Conservation (phyloP, 225 moss, liverwort and hornwort genomes). For the Polytrichum commune region DNA sequence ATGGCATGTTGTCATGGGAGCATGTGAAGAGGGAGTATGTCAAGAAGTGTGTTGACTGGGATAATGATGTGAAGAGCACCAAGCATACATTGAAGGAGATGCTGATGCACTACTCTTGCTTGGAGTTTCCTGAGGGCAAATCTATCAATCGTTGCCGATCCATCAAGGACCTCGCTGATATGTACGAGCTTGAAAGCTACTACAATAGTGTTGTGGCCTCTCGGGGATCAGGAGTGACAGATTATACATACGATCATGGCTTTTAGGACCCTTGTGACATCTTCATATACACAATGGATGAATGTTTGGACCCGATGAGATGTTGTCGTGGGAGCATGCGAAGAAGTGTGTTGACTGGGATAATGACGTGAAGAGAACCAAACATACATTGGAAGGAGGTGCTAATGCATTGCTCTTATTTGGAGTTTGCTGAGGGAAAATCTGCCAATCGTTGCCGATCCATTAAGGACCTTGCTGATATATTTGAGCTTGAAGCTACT, state of each 20-base stretch:
- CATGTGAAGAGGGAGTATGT: conserved; percentile 75
- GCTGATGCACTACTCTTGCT: conserved; percentile 75
- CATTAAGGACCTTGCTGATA: conserved; percentile 53
- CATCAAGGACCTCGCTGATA: conserved; percentile 54
- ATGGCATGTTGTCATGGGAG: conserved; percentile 73
- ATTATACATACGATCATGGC: conserved; percentile 9
- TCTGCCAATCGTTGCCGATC: conserved; percentile 57
- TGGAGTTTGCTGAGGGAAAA: conserved; percentile 81
- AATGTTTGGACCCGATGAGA: conserved; percentile 64
- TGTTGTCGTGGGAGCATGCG: conserved; percentile 72
- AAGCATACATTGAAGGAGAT: conserved; percentile 86
- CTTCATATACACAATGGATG: conserved; percentile 44
- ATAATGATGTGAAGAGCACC: conserved; percentile 79
- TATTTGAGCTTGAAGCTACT: conserved; percentile 58
- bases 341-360: conserved; percentile 80
- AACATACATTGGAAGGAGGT: conserved; percentile 79
- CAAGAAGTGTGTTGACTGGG: conserved; percentile 71
- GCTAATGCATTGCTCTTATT: conserved; percentile 74
- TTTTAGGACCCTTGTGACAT: conserved; percentile 2
- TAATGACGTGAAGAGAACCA: conserved; percentile 76
- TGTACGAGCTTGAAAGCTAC: conserved; percentile 58
- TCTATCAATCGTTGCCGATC: conserved; percentile 58
- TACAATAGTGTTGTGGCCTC: conserved; percentile 32
- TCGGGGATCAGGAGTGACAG: conserved; percentile 25
- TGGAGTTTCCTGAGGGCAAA: conserved; percentile 81